Evolutionary conservation across 2,329 filamentous ascomycete genomes (phyloP), one percentile per base, ranked within the genome.

Genomic region (Chaetomiaceae sp.): DNA sequence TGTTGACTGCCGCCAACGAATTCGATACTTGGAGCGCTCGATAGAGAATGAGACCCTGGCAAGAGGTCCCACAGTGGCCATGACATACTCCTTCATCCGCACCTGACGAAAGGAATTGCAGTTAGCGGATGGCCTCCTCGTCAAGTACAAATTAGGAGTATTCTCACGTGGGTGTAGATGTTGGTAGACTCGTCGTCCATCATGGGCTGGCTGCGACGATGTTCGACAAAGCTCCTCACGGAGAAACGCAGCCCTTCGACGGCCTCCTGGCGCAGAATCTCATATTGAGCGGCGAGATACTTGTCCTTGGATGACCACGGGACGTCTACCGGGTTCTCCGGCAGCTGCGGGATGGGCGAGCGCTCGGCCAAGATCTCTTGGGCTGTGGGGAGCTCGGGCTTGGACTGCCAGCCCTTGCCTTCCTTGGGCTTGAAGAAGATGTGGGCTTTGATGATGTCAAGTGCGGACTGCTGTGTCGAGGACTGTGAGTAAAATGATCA

Each of bases 231-330:
- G 12, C 74, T 67, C 0, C 71, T 68, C 1, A 95, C 76, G 0
- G 87, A 83, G 55, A 81, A 76, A 6, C 89, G 78, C 0, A 96
- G 72, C 1, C 83, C 77, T 12, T 85, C 78, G 3, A 87, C 72
- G 0, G 82, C 79, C 62, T 96, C 89, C 61, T 89, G 86, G 3
- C 90, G 78, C 7, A 89, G 73, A 2, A 96, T 76, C 3, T 81
- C 73, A 62, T 93, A 95, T 44, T 95, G 87, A 0, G 81, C 77
- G 27, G 80, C 72, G 0, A 96, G 71, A 51, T 95, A 96, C 0
- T 75, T 72, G 1, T 81, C 74, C 40, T 79, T 84, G 4, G 73
- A 80, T 0, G 67, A 56, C 73, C 84, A 92, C 0, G 82, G 70
- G 0, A 73, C 72, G 1, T 76, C 56, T 17, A 83, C 70, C 6